These are phyloP conservation scores for Collybiopsis luxurians DNA, from an alignment of 768 basidiomycete genomes.

Conservation along the genomic window DNA sequence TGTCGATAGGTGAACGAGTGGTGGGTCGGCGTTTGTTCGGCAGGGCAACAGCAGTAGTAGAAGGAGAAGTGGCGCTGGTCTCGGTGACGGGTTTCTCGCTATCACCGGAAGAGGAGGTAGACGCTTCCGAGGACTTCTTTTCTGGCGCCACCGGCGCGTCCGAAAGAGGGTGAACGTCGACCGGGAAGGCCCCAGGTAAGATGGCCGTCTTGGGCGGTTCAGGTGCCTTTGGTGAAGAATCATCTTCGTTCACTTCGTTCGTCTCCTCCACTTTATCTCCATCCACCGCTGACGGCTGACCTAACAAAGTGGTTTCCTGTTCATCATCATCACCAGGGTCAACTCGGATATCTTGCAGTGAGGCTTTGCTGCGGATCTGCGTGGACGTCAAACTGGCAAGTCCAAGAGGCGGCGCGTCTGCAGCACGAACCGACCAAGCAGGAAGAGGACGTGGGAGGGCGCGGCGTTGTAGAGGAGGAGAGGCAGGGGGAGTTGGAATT, in stretches of 20 bases:
- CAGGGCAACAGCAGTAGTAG: slow-evolving; percentile 14
- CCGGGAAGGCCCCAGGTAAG: slow-evolving; percentile 28
- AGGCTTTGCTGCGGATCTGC: not conserved
- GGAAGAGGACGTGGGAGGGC: slow-evolving; percentile 13
- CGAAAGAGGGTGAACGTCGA: slow-evolving; percentile 7
- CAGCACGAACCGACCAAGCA: slow-evolving; percentile 41
- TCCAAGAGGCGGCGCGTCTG: slow-evolving; percentile 41
- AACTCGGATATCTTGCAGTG: not conserved
- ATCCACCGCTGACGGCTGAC: not conserved
- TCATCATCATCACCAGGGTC: not conserved
- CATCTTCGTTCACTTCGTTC: not conserved
- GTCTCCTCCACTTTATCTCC: not conserved
- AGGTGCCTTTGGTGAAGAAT: not conserved
- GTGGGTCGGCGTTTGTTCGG: slow-evolving; percentile 17
- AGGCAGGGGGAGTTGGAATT: slow-evolving; percentile 44
- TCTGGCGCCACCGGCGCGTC: too few relatives aligned
- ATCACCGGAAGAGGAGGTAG: not conserved
- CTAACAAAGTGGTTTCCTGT: not conserved
- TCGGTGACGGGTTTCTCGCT: not conserved
- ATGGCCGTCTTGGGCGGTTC: slow-evolving; percentile 12
- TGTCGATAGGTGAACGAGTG: slow-evolving; percentile 50
- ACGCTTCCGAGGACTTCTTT: too few relatives aligned
- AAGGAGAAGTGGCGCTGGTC: slow-evolving; percentile 3
- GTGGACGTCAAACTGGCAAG: slow-evolving; percentile 12
- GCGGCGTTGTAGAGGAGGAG: slow-evolving; percentile 24